phyloP scores from a whole-genome alignment of 2,329 filamentous ascomycete species.

The Acarospora socialis region DNA sequence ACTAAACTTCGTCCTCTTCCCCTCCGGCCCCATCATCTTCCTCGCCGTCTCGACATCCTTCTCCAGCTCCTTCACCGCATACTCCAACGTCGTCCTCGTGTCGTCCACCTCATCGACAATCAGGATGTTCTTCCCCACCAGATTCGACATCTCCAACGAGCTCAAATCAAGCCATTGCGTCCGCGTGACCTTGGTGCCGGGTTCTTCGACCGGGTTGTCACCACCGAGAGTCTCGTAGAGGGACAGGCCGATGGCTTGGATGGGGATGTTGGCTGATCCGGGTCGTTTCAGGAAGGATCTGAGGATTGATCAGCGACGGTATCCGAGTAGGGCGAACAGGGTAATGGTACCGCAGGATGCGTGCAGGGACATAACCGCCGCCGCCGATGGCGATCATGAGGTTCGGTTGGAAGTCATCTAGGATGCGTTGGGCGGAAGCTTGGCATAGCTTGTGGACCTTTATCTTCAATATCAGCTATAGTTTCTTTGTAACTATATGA shows the following conservation, averaged over 20 bases:
- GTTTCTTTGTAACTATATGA: constrained; percentile 3
- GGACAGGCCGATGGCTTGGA: constrained; percentile 95
- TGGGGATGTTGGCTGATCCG: constrained; percentile 85
- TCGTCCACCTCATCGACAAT: constrained; percentile 96
- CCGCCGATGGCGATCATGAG: constrained; percentile 98
- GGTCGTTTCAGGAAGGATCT: constrained; percentile 84
- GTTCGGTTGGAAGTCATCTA: constrained; percentile 76
- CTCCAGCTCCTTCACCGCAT: constrained; percentile 80
- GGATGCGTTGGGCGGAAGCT: constrained; percentile 63
- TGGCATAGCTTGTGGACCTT: constrained; percentile 98
- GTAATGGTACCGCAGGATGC: constrained; percentile 60
- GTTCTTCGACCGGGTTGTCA: constrained; percentile 53
- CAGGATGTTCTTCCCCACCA: constrained; percentile 80
- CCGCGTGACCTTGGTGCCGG: constrained; percentile 87
- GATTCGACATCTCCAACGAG: constrained; percentile 71
- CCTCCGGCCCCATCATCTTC: constrained; percentile 52
- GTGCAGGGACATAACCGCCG: constrained; percentile 90
- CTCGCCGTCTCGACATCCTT: constrained; percentile 83
- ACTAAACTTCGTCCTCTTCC: constrained; percentile 70
- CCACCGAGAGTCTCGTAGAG: constrained; percentile 76
- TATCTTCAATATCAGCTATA: constrained; percentile 7
- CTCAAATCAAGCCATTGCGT: constrained; percentile 96
- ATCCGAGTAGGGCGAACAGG: background rate
- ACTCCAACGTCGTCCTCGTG: constrained; percentile 85
- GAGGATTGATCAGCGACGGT: constrained; percentile 7